Conservation (phyloP, 257 asterid genomes). For the Cruciata laevipes region DNA sequence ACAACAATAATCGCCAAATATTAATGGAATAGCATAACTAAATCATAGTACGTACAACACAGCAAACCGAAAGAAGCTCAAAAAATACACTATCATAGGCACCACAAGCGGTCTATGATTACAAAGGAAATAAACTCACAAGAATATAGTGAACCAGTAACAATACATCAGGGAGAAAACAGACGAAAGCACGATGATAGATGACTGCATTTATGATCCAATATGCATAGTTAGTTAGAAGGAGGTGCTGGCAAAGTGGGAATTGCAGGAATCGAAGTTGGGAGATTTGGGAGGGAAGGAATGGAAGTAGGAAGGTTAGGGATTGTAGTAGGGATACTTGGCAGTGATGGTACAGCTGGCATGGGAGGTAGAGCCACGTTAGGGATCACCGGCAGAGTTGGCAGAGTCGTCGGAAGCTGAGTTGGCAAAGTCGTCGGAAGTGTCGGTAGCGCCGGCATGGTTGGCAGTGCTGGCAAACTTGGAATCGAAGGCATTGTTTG, state of each 20-base stretch:
- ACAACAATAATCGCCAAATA: too few species aligned
- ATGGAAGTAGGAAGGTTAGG: not conserved
- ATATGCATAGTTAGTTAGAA: not conserved
- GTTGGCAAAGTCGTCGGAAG: not conserved
- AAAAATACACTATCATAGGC: too few species aligned
- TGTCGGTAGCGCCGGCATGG: not conserved
- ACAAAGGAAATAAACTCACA: too few species aligned
- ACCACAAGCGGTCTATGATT: too few species aligned
- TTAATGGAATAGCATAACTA: too few species aligned
- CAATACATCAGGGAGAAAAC: too few species aligned
- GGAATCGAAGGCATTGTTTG: not conserved
- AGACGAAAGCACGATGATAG: too few species aligned
- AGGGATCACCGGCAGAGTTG: slow-evolving; percentile 23
- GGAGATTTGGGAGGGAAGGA: not conserved
- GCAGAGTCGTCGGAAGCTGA: slow-evolving; percentile 9
- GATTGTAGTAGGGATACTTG: not conserved
- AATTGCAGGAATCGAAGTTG: not conserved
- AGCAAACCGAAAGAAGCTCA: too few species aligned
- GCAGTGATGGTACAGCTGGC: slow-evolving; percentile 15
- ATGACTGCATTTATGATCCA: too few species aligned
- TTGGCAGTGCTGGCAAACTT: not conserved
- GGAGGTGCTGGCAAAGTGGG: not conserved
- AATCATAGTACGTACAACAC: too few species aligned
- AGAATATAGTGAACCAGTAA: too few species aligned
- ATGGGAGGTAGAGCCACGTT: slow-evolving; percentile 19